These are phyloP conservation scores for Agarophyton chilense DNA, from an alignment of 23 red algal genomes.

Conservation along the genomic window DNA sequence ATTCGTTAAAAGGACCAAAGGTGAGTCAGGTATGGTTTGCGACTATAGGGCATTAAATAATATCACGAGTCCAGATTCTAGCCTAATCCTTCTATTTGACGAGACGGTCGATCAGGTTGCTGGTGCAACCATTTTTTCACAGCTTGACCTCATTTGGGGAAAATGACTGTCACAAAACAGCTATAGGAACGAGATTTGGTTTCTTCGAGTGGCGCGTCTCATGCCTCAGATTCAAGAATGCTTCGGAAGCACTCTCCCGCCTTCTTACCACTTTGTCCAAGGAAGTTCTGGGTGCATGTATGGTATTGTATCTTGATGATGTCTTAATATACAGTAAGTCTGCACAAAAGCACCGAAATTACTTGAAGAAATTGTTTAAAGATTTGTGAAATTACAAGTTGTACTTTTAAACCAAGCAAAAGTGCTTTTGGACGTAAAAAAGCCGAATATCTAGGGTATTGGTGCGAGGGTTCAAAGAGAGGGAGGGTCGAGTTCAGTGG, in stretches of 20 bases:
- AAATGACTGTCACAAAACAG: conserved; percentile 12
- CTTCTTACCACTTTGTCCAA: not conserved
- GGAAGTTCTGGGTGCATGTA: not conserved
- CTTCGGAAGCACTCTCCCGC: not conserved
- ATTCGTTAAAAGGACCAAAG: conserved; percentile 12
- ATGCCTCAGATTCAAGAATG: conserved; percentile 3
- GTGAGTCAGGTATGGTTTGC: not conserved
- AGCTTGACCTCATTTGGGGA: conserved; percentile 21
- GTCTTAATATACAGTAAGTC: conserved; percentile 5
- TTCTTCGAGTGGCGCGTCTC: conserved; percentile 6
- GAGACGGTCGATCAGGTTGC: conserved; percentile 9
- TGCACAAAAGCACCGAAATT: not conserved
- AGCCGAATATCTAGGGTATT: conserved; percentile 18
- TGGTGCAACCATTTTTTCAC: conserved; percentile 22
- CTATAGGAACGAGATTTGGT: conserved; percentile 26
- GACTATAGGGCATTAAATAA: not conserved
- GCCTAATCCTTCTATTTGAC: not conserved
- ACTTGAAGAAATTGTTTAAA: not conserved
- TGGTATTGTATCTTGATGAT: conserved; percentile 20
- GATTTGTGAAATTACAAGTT: not conserved
- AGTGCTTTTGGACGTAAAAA: not conserved
- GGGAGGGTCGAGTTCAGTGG: too few species aligned
- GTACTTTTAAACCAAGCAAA: not conserved
- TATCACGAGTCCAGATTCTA: not conserved
- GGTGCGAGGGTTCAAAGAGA: too few species aligned